Percentiles rank a stretch among this genome's conserved stretches.
Conservation (phyloP, 208 protist species). For the Angomonas deanei region DNA sequence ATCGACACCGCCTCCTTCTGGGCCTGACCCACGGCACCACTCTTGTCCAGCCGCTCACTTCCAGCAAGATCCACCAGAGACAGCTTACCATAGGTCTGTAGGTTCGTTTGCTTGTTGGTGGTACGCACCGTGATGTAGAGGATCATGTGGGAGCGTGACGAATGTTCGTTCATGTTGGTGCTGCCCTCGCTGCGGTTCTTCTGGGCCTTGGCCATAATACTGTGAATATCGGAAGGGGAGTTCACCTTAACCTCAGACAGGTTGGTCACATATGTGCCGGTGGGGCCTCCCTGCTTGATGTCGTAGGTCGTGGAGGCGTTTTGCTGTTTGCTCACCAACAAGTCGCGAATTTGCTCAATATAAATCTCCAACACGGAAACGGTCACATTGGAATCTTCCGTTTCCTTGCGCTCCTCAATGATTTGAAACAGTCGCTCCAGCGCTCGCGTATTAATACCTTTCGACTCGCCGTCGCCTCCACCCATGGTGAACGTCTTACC, state of each 20-base stretch:
- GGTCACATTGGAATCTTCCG: slow-evolving; percentile 72
- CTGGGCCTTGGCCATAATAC: slow-evolving; percentile 75
- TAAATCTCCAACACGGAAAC: slow-evolving; percentile 91
- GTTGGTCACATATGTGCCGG: slow-evolving; percentile 88
- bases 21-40: slow-evolving; percentile 73
- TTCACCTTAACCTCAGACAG: slow-evolving; percentile 71
- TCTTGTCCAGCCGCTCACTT: slow-evolving; percentile 89
- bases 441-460: slow-evolving; percentile 88
- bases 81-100: slow-evolving; percentile 90
- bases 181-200: slow-evolving; percentile 70
- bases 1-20: slow-evolving; percentile 90
- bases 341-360: slow-evolving; percentile 82
- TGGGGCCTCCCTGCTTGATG: slow-evolving; percentile 85
- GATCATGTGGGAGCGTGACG: slow-evolving; percentile 92
- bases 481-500: slow-evolving; percentile 91
- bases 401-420: slow-evolving; percentile 84
- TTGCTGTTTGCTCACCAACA: slow-evolving; percentile 66
- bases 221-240: slow-evolving; percentile 62
- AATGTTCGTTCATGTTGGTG: slow-evolving; percentile 93
- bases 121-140: slow-evolving; percentile 87
- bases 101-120: slow-evolving; percentile 84
- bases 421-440: slow-evolving; percentile 85
- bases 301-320: slow-evolving; percentile 60
- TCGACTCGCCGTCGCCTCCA: slow-evolving; percentile 70
- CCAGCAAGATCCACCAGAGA: slow-evolving; percentile 92